These are phyloP conservation scores for Aspergillus cavernicola DNA, from an alignment of 495 filamentous ascomycete species.

Conservation along the genomic window DNA sequence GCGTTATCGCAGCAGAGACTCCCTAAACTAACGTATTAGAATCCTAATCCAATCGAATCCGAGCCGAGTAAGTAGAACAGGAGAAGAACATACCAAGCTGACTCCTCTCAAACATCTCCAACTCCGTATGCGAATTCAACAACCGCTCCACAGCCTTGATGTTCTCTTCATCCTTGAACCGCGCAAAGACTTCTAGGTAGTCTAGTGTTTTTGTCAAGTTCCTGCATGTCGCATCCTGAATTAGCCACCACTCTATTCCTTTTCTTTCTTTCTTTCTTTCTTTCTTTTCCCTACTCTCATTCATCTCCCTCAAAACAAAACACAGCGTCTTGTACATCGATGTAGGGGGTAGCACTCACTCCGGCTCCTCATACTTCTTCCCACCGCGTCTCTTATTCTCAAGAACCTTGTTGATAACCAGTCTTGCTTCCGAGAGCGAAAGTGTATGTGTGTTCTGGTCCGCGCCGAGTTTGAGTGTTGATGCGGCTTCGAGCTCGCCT, in stretches of 20 bases:
- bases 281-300: not conserved
- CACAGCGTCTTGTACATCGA: too few relatives aligned
- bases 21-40: too few relatives aligned
- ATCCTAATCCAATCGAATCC: not conserved
- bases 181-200: constrained; percentile 88
- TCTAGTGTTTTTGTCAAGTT: constrained; percentile 78
- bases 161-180: constrained; percentile 91
- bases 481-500: constrained; percentile 84
- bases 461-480: constrained; percentile 81
- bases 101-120: constrained; percentile 87
- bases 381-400: constrained; percentile 51
- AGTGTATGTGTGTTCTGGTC: constrained; percentile 85
- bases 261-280: too few relatives aligned
- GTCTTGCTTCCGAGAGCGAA: constrained; percentile 83
- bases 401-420: constrained; percentile 84
- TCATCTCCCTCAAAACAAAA: not conserved
- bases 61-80: constrained; percentile 2
- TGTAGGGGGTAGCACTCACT: constrained; percentile 32
- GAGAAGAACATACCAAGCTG: constrained; percentile 64
- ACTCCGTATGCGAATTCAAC: constrained; percentile 67
- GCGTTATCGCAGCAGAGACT: constrained; percentile 86
- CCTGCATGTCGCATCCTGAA: constrained; percentile 29
- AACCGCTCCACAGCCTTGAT: constrained; percentile 87
- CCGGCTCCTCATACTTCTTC: constrained; percentile 49
- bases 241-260: not conserved